A percentile compares a stretch with the other conserved stretches of the same genome.
Evolutionary conservation across 2,329 filamentous ascomycete genomes (phyloP).

Genomic region (Fusarium sublunatum): DNA sequence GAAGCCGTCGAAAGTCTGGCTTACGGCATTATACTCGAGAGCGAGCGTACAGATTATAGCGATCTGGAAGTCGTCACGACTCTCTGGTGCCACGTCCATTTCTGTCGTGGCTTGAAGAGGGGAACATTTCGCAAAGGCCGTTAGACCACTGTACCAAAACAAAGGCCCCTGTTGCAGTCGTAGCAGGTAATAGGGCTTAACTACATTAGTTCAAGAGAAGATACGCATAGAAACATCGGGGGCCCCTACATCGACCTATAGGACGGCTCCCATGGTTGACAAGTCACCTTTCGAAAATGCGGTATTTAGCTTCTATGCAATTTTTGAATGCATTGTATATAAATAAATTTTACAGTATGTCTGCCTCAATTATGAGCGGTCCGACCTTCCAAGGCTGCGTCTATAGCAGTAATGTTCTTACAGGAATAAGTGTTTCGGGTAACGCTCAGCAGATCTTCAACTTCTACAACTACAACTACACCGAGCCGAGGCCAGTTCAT

Average conservation of each 20-base stretch:
- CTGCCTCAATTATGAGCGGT: slow-evolving; percentile 1
- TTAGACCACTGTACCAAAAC: no score
- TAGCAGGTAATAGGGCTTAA: no score
- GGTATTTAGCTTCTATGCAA: no score
- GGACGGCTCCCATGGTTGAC: no score
- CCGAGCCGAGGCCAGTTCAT: background rate
- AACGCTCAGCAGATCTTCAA: slow-evolving; percentile 6
- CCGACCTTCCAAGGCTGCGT: background rate
- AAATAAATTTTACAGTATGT: no score
- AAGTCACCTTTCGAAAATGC: no score
- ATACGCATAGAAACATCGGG: no score
- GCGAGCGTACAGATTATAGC: slow-evolving; percentile 47
- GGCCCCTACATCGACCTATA: no score
- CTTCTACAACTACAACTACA: background rate
- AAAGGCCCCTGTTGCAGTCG: no score
- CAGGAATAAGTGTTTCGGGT: background rate
- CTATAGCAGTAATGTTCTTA: background rate
- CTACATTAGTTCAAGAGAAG: no score
- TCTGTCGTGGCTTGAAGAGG: background rate
- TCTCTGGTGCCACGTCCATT: background rate
- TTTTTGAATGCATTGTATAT: no score
- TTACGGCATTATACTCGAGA: slow-evolving; percentile 42
- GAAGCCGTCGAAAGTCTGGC: slow-evolving; percentile 42
- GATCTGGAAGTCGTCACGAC: slow-evolving; percentile 37
- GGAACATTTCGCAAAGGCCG: no score